Conservation (phyloP, 192 early-diverging fungal genomes). For the Entrophospora sp. region DNA sequence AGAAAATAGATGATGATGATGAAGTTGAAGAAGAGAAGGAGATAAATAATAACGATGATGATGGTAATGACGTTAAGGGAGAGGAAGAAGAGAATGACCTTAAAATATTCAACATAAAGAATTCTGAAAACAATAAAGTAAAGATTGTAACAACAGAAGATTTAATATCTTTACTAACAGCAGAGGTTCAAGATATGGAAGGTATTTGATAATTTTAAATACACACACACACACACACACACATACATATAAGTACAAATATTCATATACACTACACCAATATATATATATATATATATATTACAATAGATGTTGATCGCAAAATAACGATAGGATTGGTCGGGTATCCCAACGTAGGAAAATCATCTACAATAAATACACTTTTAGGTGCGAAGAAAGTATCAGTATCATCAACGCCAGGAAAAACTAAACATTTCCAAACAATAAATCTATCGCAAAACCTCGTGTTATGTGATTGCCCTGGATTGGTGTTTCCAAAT, state of each 20-base stretch:
- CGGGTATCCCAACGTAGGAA: constrained; percentile 99
- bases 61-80: constrained; percentile 22
- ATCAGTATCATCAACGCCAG: constrained; percentile 92
- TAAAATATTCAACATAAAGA: constrained; percentile 33
- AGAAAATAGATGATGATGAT: no score
- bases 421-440: constrained; percentile 99
- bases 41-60: neutral
- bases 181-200: constrained; percentile 36
- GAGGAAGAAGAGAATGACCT: constrained; percentile 27
- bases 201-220: no score
- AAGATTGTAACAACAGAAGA: constrained; percentile 44
- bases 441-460: constrained; percentile 84
- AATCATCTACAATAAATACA: constrained; percentile 97
- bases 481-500: constrained; percentile 96
- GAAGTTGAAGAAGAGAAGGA: constrained; percentile 24
- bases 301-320: constrained; percentile 28
- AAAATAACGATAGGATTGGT: constrained; percentile 90
- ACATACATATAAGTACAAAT: neutral
- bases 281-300: neutral
- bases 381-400: constrained; percentile 90
- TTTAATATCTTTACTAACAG: constrained; percentile 41
- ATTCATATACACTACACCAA: neutral
- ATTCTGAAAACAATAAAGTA: constrained; percentile 41
- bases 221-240: no score
- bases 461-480: constrained; percentile 95